Evolutionary conservation across 2,329 filamentous ascomycete species (phyloP), one percentile per base, ranked within the genome.

Genomic region (Xylariaceae sp.): DNA sequence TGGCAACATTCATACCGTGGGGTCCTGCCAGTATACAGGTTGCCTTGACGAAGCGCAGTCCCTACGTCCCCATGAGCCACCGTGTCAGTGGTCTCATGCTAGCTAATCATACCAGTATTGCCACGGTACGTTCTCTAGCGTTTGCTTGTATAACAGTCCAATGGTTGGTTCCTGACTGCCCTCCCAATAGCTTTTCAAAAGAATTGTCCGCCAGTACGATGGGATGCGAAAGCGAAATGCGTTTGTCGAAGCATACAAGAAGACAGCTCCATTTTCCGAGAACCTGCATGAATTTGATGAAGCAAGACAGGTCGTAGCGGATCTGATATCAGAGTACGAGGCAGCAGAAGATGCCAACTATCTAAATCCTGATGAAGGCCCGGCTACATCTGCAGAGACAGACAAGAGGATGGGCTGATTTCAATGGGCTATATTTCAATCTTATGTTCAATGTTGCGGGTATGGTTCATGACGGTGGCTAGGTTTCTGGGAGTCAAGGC

Each of bases 1-100:
- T 98, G 40, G 94, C 93, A 9, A 94, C 89, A 0, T 98, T 98
- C 61, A 98, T 98, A 49, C 93, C 94, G 9, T 98, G 93, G 93
- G 93, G 93, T 0, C 93, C 93, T 1, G 93, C 93, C 19, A 95
- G 89, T 60, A 98, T 98, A 51, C 93, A 98, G 66, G 93, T 98
- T 11, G 94, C 93, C 3, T 69, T 98, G 48, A 96, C 93, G 2
- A 95, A 95, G 71, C 89, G 94, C 60, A 96, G 90, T 32, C 94
- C 94, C 1, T 97, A 98, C 61, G 85, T 96, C 32, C 86, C 89
- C 41, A 94, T 94, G 71, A 89, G 87, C 52, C 89, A 96, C 61
- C 85, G 93, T 37, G 93, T 98, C 40, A 95, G 89, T 51, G 93
- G 93, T 2, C 77, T 98, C 44, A 98, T 98, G 93, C 73, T 98